phyloP scores from a whole-genome alignment of 306 rosid genomes.

The Prunus padus region DNA sequence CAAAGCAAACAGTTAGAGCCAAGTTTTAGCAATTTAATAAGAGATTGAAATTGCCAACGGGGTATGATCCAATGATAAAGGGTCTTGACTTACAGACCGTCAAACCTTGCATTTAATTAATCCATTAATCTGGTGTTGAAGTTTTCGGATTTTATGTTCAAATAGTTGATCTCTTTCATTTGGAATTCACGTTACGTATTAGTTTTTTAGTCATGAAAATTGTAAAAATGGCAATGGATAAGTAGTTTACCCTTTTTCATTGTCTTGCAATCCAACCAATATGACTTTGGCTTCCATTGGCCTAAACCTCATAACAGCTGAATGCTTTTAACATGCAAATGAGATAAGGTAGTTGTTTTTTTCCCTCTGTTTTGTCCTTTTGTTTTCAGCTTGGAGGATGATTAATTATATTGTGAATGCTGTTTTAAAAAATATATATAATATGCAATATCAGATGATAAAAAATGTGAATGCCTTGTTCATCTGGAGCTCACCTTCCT shows the following conservation, averaged over 20 bases:
- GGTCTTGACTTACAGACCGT: no score
- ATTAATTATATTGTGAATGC: not conserved
- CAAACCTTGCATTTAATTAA: not conserved
- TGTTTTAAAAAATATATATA: not conserved
- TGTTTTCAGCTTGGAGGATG: not conserved
- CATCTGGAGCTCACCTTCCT: not conserved
- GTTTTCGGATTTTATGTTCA: not conserved
- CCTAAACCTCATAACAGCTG: not conserved
- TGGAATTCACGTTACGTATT: no score
- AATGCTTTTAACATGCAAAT: not conserved
- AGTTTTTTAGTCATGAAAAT: no score
- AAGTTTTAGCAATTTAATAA: not conserved
- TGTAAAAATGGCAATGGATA: no score
- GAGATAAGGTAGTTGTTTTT: not conserved
- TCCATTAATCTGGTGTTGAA: not conserved
- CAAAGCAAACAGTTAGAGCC: not conserved
- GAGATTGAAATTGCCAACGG: no score
- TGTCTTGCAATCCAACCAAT: not conserved
- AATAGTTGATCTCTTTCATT: not conserved
- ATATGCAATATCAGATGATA: not conserved
- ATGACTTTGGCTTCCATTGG: slow-evolving; percentile 1
- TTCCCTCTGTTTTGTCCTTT: not conserved
- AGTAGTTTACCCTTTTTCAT: no score
- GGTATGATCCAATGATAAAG: fast-evolving
- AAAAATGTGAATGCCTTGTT: not conserved